These are phyloP conservation scores for Aeschynomene evenia DNA, from an alignment of 306 rosid species.

Conservation along the genomic window DNA sequence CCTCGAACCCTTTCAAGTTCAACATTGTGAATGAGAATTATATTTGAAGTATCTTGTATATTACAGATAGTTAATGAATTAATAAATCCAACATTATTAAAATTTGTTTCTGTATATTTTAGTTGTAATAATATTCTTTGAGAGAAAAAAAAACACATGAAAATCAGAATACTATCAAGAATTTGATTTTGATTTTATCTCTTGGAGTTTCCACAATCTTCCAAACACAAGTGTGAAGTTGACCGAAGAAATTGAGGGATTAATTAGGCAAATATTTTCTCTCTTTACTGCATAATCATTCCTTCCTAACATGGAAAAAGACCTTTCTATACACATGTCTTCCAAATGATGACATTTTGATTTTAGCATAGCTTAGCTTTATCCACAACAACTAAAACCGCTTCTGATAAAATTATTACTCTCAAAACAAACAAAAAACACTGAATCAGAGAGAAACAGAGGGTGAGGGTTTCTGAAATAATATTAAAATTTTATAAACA, in stretches of 20 bases:
- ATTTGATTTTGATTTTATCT: background rate
- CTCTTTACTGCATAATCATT: background rate
- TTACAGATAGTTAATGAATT: background rate
- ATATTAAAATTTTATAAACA: background rate
- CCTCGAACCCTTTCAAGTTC: background rate
- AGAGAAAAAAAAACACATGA: no score
- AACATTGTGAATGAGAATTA: background rate
- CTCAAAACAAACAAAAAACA: background rate
- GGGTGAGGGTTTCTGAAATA: background rate
- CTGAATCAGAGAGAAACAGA: background rate
- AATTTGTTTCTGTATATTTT: no score
- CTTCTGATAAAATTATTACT: no score
- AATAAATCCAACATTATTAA: background rate
- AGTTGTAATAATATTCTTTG: no score
- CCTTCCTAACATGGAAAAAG: no score
- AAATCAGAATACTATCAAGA: no score
- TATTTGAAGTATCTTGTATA: background rate
- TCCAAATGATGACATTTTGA: slow-evolving; percentile 35
- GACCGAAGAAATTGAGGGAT: background rate
- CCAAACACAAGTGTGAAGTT: background rate
- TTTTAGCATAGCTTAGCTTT: slow-evolving; percentile 20
- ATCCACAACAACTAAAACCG: background rate
- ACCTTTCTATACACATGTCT: background rate
- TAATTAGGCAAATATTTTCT: background rate
- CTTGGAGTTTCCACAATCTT: background rate